Percentiles rank a stretch among this genome's conserved stretches.
phyloP scores from a whole-genome alignment of 179 eudicot species.

The Beta corolliflora region DNA sequence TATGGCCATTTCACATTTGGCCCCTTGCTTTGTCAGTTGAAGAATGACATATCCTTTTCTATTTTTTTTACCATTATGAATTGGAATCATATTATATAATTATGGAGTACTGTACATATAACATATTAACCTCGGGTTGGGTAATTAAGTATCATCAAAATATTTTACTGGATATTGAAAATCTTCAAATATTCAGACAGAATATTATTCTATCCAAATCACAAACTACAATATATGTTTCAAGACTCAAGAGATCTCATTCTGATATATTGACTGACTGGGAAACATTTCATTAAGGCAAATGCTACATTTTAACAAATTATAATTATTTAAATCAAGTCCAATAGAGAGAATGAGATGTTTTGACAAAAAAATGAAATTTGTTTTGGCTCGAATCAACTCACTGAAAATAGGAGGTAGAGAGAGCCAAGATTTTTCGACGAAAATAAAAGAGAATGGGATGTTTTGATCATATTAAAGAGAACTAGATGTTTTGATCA shows the following conservation, averaged over 20 bases:
- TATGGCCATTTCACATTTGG: background rate
- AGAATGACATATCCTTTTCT: background rate
- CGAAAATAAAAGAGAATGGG: too few species aligned
- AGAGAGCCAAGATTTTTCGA: too few species aligned
- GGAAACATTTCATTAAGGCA: background rate
- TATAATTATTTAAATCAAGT: too few species aligned
- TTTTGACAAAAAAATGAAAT: too few species aligned
- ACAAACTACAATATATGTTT: background rate
- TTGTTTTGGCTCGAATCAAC: too few species aligned
- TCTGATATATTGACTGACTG: background rate
- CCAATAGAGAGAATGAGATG: too few species aligned
- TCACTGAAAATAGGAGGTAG: too few species aligned
- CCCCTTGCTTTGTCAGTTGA: constrained; percentile 20
- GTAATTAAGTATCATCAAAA: constrained; percentile 4
- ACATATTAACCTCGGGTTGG: constrained; percentile 20
- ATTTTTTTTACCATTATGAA: background rate
- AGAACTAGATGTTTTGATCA: too few species aligned
- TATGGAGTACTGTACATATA: too few species aligned
- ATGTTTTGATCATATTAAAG: too few species aligned
- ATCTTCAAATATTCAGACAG: background rate
- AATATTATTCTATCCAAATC: background rate
- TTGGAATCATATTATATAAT: background rate
- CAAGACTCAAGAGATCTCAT: constrained; percentile 1
- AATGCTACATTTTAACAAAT: background rate
- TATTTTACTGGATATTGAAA: background rate